Evolutionary conservation across 2,329 filamentous ascomycete genomes (phyloP).

Genomic region (Dactylellina cionopaga): DNA sequence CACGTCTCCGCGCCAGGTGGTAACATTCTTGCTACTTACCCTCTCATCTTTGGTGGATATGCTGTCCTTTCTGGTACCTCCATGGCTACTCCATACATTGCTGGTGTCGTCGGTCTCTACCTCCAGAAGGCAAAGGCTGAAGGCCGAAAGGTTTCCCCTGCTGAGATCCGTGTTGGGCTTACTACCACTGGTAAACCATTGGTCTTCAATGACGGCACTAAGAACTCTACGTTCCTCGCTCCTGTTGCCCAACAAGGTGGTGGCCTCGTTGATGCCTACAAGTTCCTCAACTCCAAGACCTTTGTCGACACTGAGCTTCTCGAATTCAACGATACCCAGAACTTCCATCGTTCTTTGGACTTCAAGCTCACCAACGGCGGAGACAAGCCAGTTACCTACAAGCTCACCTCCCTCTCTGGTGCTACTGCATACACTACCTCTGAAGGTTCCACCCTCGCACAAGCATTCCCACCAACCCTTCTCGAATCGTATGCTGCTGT

Average conservation of each 20-base stretch:
- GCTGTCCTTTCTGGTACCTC: constrained; percentile 68
- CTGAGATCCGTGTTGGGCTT: constrained; percentile 64
- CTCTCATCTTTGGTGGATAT: constrained; percentile 63
- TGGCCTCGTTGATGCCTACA: constrained; percentile 70
- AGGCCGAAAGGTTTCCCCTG: constrained; percentile 60
- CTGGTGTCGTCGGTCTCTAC: constrained; percentile 68
- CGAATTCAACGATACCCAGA: constrained; percentile 72
- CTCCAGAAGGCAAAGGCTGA: constrained; percentile 65
- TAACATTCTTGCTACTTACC: constrained; percentile 70
- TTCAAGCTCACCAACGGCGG: constrained; percentile 70
- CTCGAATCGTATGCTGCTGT: constrained; percentile 53
- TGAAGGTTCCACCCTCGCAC: constrained; percentile 50
- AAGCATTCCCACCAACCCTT: constrained; percentile 54
- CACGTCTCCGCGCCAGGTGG: constrained; percentile 69
- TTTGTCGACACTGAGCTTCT: constrained; percentile 69
- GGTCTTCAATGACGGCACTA: constrained; percentile 63
- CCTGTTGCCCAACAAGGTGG: constrained; percentile 71
- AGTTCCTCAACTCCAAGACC: constrained; percentile 68
- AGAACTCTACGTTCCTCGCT: constrained; percentile 57
- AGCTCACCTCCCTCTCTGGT: constrained; percentile 65
- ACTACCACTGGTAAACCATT: constrained; percentile 63
- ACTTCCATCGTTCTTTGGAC: constrained; percentile 65
- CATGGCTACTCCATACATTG: constrained; percentile 70
- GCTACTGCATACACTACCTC: constrained; percentile 67
- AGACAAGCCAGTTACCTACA: constrained; percentile 65